Conservation (phyloP, 345 rosid genomes). For the Bretschneidera sinensis region DNA sequence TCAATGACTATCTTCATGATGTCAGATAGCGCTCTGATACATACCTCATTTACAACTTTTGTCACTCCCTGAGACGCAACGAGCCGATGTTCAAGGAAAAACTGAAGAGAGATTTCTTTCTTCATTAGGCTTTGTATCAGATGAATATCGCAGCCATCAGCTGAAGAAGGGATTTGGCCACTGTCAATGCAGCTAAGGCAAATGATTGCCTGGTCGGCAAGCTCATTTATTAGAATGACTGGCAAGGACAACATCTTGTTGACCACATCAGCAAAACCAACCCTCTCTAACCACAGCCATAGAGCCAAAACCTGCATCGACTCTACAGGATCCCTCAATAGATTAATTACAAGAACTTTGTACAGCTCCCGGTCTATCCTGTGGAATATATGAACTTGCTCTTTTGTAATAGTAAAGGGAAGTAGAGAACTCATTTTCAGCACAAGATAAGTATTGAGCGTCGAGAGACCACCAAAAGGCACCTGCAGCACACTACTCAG, state of each 20-base stretch:
- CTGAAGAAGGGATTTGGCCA: conserved; percentile 1
- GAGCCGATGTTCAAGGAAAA: conserved; percentile 20
- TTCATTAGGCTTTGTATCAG: conserved; percentile 23
- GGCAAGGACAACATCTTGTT: conserved; percentile 35
- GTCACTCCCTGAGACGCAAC: conserved; percentile 25
- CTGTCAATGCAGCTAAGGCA: conserved; percentile 32
- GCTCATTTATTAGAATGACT: conserved; percentile 20
- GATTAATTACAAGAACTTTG: conserved; percentile 27
- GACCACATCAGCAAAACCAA: conserved; percentile 22
- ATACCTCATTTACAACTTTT: conserved; percentile 24
- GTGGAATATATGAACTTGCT: conserved; percentile 40
- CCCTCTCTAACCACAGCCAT: conserved; percentile 51
- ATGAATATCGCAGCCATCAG: conserved; percentile 24
- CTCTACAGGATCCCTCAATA: conserved; percentile 41
- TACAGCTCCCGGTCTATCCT: conserved; percentile 43
- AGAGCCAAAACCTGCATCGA: conserved; percentile 39
- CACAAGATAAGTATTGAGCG: too few species aligned
- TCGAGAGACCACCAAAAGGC: not conserved
- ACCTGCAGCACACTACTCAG: conserved; percentile 11
- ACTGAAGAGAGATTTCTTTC: conserved; percentile 26
- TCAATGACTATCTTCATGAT: conserved; percentile 33
- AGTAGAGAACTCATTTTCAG: conserved; percentile 8
- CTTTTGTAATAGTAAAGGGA: conserved; percentile 14
- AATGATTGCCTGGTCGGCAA: conserved; percentile 41
- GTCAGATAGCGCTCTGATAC: conserved; percentile 33